Percentiles rank a stretch among this genome's conserved stretches.
These are phyloP conservation scores for Boletus pseudo-olivaceus DNA, from an alignment of 768 basidiomycete genomes.

Conservation along the genomic window DNA sequence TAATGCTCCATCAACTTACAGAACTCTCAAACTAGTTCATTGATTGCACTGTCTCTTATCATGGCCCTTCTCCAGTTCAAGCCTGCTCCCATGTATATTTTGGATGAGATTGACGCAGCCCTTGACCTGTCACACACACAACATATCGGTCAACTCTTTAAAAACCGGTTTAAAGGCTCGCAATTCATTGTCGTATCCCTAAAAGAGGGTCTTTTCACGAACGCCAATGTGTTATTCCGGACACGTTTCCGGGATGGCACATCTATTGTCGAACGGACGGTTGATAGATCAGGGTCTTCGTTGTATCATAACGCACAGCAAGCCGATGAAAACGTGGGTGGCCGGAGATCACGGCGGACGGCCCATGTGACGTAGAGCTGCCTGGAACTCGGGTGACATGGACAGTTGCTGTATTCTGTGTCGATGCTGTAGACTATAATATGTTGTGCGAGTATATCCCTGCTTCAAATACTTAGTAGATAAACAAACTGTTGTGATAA, in stretches of 20 bases:
- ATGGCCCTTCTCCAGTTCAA: conserved; percentile 99
- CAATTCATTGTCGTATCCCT: conserved; percentile 98
- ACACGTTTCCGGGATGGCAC: conserved; percentile 94
- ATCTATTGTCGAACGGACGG: conserved; percentile 81
- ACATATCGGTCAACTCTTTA: conserved; percentile 97
- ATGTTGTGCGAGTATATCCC: conserved; percentile 1
- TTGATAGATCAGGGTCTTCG: conserved; percentile 54
- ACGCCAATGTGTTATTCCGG: conserved; percentile 93
- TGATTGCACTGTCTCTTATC: conserved; percentile 96
- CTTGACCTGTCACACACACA: conserved; percentile 95
- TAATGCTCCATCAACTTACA: neutral
- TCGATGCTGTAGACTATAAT: conserved; percentile 14
- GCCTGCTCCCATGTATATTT: conserved; percentile 98
- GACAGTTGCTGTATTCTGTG: neutral
- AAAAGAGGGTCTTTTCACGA: conserved; percentile 96
- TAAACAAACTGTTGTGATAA: no score
- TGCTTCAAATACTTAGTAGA: no score
- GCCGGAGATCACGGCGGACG: conserved; percentile 21
- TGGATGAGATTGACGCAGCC: conserved; percentile 98
- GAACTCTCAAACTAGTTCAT: conserved; percentile 55
- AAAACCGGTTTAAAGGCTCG: conserved; percentile 93
- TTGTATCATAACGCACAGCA: conserved; percentile 31
- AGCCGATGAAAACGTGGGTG: conserved; percentile 3
- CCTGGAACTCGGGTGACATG: neutral
- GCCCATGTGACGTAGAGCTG: neutral